These are phyloP conservation scores for Alternaria angustiovoidea DNA, from an alignment of 2,329 filamentous ascomycete species.

Conservation along the genomic window DNA sequence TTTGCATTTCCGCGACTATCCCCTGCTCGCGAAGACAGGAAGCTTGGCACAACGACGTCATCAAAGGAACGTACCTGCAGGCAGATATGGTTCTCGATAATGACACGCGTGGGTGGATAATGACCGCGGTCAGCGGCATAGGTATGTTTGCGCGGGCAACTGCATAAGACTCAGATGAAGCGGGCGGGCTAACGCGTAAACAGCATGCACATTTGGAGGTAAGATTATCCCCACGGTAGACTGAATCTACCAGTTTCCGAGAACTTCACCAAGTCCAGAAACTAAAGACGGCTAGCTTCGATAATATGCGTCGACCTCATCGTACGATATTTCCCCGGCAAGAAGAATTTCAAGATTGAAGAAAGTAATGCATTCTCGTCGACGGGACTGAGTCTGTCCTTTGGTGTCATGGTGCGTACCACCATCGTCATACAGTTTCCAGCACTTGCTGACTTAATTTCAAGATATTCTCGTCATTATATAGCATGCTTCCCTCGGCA, in stretches of 20 bases:
- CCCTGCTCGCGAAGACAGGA: not conserved
- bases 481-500: conserved; percentile 90
- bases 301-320: conserved; percentile 88
- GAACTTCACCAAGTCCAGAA: conserved; percentile 11
- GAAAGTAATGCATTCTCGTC: conserved; percentile 90
- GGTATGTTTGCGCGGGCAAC: conserved; percentile 54
- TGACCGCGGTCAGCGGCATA: conserved; percentile 83
- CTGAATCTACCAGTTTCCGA: not conserved
- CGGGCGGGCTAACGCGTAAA: conserved; percentile 22
- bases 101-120: conserved; percentile 92
- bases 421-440: too few relatives aligned
- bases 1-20: conserved; percentile 5
- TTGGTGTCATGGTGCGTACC: conserved; percentile 86
- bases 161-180: not conserved
- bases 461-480: conserved; percentile 89
- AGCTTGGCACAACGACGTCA: conserved; percentile 31
- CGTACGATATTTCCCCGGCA: conserved; percentile 74
- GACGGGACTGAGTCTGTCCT: conserved; percentile 87
- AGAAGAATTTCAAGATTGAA: conserved; percentile 82
- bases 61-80: conserved; percentile 22
- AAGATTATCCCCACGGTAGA: conserved; percentile 6
- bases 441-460: conserved; percentile 19
- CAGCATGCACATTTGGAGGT: conserved; percentile 52
- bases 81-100: conserved; percentile 45
- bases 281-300: conserved; percentile 63